These are phyloP conservation scores for Aureobasidium leucospermi DNA, from an alignment of 2,329 filamentous ascomycete species.

Conservation along the genomic window DNA sequence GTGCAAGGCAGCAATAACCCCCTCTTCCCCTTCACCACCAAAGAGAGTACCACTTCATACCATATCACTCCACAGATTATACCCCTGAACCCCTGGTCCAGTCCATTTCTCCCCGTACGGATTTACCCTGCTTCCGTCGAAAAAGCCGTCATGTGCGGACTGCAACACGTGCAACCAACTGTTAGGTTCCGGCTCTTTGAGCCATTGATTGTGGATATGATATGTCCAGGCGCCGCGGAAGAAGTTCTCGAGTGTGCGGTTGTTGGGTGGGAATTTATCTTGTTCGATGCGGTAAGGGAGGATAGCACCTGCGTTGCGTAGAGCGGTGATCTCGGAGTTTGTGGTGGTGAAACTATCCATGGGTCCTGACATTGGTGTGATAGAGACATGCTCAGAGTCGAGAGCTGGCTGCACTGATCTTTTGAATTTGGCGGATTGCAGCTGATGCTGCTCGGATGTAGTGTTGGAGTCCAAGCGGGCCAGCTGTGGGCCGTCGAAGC, in stretches of 20 bases:
- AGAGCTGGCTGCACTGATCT: background rate
- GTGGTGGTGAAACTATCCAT: slow-evolving; percentile 34
- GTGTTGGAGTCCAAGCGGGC: slow-evolving; percentile 22
- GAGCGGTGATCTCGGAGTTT: slow-evolving; percentile 32
- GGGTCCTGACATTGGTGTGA: slow-evolving; percentile 16
- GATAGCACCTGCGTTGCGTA: slow-evolving; percentile 34
- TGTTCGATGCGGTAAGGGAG: slow-evolving; percentile 41
- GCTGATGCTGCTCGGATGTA: background rate
- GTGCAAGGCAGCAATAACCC: no score
- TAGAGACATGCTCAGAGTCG: slow-evolving; percentile 8
- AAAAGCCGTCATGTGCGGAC: slow-evolving; percentile 48
- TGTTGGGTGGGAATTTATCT: slow-evolving; percentile 49
- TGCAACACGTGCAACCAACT: slow-evolving; percentile 49
- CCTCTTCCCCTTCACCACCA: no score
- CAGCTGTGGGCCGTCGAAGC: slow-evolving; percentile 40
- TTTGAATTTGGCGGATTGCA: slow-evolving; percentile 6
- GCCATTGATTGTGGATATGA: slow-evolving; percentile 53
- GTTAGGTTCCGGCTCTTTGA: slow-evolving; percentile 48
- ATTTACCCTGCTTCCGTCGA: slow-evolving; percentile 43
- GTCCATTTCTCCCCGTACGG: slow-evolving; percentile 49
- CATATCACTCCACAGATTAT: slow-evolving; percentile 46
- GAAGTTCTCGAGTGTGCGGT: slow-evolving; percentile 49
- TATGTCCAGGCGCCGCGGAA: slow-evolving; percentile 52
- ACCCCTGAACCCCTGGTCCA: slow-evolving; percentile 40
- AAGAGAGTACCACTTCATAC: slow-evolving; percentile 19